phyloP scores from a whole-genome alignment of 2,329 filamentous ascomycete species.

The Escovopsis weberi region DNA sequence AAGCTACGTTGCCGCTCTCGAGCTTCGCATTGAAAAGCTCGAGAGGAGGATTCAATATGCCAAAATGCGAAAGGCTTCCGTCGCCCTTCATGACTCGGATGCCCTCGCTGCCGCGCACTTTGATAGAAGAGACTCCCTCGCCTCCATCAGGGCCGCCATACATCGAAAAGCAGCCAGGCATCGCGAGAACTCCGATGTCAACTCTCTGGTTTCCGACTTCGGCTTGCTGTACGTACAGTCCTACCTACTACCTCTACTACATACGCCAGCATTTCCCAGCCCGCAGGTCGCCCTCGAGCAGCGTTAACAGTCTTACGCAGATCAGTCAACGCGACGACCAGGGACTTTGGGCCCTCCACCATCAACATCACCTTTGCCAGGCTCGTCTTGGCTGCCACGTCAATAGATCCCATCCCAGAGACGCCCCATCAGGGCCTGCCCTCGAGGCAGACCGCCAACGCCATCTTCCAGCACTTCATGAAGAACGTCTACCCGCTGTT shows the following conservation, averaged over 20 bases:
- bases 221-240: slow-evolving; percentile 60
- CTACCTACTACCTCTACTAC: too few species aligned
- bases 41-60: slow-evolving; percentile 63
- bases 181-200: slow-evolving; percentile 72
- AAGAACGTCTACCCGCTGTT: slow-evolving; percentile 66
- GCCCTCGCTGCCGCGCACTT: slow-evolving; percentile 18
- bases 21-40: slow-evolving; percentile 76
- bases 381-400: slow-evolving; percentile 70
- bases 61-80: slow-evolving; percentile 54
- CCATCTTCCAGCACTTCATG: slow-evolving; percentile 71
- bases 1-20: slow-evolving; percentile 88
- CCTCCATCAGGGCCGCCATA: slow-evolving; percentile 46
- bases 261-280: neutral
- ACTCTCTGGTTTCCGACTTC: slow-evolving; percentile 86
- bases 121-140: slow-evolving; percentile 50
- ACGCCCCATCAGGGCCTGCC: slow-evolving; percentile 51
- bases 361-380: slow-evolving; percentile 87
- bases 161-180: slow-evolving; percentile 49
- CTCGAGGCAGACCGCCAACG: slow-evolving; percentile 49
- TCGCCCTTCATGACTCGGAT: slow-evolving; percentile 50
- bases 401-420: slow-evolving; percentile 56
- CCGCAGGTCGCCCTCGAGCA: too few species aligned
- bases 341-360: slow-evolving; percentile 82
- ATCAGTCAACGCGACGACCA: slow-evolving; percentile 84
- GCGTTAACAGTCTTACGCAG: slow-evolving; percentile 26